Conservation (phyloP, 2,329 filamentous ascomycete genomes). For the Cadophora gregata region DNA sequence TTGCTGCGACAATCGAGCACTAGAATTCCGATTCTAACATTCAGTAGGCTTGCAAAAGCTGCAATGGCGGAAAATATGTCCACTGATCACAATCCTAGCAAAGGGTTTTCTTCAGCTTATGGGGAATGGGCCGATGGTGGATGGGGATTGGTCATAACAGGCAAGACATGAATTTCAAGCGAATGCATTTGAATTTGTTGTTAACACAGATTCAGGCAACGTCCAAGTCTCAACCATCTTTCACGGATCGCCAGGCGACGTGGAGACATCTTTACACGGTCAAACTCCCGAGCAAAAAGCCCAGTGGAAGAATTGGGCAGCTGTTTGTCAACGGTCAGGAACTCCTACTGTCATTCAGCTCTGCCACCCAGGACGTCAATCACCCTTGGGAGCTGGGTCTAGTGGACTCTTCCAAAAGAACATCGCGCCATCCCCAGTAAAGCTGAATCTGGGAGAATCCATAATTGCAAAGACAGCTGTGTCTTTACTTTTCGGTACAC, state of each 20-base stretch:
- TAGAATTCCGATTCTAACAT: neutral
- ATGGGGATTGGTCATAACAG: conserved; percentile 60
- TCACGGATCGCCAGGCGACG: conserved; percentile 47
- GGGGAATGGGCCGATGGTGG: conserved; percentile 57
- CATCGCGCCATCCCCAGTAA: conserved; percentile 52
- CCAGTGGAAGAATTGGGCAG: conserved; percentile 49
- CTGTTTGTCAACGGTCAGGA: conserved; percentile 42
- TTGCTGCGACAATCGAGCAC: neutral
- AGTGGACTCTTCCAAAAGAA: conserved; percentile 48
- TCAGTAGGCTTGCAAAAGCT: conserved; percentile 46
- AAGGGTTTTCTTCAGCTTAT: conserved; percentile 54
- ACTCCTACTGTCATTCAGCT: conserved; percentile 53
- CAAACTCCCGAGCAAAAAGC: conserved; percentile 38
- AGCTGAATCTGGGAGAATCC: conserved; percentile 50
- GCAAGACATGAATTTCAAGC: conserved; percentile 30
- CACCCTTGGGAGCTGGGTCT: conserved; percentile 47
- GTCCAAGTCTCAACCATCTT: conserved; percentile 51
- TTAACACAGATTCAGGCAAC: conserved; percentile 46
- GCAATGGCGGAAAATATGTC: conserved; percentile 56
- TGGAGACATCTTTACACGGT: conserved; percentile 42
- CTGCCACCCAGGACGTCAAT: conserved; percentile 55
- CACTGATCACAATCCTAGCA: conserved; percentile 51
- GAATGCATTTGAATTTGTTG: neutral
- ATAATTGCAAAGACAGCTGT: conserved; percentile 43
- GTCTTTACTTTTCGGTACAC: conserved; percentile 55